phyloP scores from a whole-genome alignment of 441 rosid species.

The Sinapis alba region DNA sequence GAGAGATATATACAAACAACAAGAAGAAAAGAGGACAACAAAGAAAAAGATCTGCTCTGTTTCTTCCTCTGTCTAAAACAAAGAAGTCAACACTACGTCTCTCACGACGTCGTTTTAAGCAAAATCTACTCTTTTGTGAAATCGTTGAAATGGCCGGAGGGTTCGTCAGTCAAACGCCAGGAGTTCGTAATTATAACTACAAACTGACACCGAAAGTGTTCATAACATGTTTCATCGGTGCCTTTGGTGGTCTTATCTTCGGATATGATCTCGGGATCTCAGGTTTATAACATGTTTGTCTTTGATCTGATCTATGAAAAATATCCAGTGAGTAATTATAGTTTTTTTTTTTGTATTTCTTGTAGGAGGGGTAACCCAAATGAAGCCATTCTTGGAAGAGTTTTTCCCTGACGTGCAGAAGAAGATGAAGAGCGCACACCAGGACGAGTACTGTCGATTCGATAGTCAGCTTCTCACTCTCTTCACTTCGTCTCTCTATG shows the following conservation, averaged over 20 bases:
- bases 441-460: no score
- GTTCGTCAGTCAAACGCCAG: conserved; percentile 36
- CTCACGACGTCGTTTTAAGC: conserved; percentile 20
- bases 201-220: conserved; percentile 51
- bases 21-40: neutral
- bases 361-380: no score
- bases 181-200: conserved; percentile 44
- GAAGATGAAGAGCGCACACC: no score
- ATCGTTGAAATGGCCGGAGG: conserved; percentile 49
- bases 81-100: conserved; percentile 26
- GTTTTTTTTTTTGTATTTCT: no score
- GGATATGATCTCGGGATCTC: conserved; percentile 79
- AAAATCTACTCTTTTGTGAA: neutral
- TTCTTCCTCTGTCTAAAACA: conserved; percentile 19
- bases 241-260: conserved; percentile 69
- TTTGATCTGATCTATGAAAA: neutral
- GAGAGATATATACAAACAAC: neutral
- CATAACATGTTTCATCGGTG: conserved; percentile 60
- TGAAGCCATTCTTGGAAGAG: no score
- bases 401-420: no score
- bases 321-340: conserved; percentile 35
- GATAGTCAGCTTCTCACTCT: no score
- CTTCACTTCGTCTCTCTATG: no score
- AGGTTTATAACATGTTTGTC: conserved; percentile 42
- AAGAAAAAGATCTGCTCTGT: conserved; percentile 19